phyloP scores from a whole-genome alignment of 2,329 filamentous ascomycete species.

The Didymella sp. region DNA sequence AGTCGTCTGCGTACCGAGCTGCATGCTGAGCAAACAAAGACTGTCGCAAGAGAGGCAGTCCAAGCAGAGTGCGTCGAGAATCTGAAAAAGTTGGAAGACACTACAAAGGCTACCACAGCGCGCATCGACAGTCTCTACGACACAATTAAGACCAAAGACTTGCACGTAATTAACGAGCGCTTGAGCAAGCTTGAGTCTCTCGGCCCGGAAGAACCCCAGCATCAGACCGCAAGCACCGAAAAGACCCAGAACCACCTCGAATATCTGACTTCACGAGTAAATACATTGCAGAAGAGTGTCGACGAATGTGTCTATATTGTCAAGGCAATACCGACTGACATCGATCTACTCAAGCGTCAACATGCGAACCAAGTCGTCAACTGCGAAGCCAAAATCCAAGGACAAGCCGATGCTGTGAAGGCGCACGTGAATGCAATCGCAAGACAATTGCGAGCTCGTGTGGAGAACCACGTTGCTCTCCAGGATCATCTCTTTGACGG shows the following conservation, averaged over 20 bases:
- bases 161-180: background rate
- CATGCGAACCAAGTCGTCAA: background rate
- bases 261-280: background rate
- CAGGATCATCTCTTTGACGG: background rate
- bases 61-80: background rate
- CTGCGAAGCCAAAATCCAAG: background rate
- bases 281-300: background rate
- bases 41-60: background rate
- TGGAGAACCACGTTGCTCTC: background rate
- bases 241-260: background rate
- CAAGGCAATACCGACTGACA: background rate
- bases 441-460: background rate
- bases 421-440: background rate
- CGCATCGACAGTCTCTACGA: background rate
- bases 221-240: background rate
- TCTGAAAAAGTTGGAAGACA: no score
- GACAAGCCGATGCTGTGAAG: background rate
- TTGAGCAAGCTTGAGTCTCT: background rate
- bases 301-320: background rate
- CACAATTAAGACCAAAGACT: background rate
- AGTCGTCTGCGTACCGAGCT: background rate
- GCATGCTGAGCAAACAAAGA: background rate
- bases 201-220: background rate
- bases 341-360: background rate
- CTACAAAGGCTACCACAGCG: no score